phyloP scores from a whole-genome alignment of 2,329 filamentous ascomycete species.

The Ramularia collo-cygni region DNA sequence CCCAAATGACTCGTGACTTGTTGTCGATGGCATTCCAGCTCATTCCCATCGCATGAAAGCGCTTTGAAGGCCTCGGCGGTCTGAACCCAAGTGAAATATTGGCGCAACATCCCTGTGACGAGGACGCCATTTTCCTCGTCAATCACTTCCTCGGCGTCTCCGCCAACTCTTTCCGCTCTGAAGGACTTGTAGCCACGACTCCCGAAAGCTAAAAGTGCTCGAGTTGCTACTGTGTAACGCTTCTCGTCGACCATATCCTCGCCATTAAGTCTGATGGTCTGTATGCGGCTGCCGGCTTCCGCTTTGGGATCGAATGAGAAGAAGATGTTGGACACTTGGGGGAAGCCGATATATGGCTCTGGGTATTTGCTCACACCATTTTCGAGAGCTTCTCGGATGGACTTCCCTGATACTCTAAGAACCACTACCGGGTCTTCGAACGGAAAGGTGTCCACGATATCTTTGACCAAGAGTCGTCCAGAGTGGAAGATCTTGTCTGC shows the following conservation, averaged over 20 bases:
- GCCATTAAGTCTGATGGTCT: slow-evolving; percentile 53
- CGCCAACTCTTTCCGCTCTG: slow-evolving; percentile 65
- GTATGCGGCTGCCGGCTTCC: slow-evolving; percentile 54
- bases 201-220: slow-evolving; percentile 78
- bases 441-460: slow-evolving; percentile 49
- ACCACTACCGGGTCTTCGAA: slow-evolving; percentile 83
- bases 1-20: slow-evolving; percentile 28
- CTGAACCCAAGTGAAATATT: slow-evolving; percentile 80
- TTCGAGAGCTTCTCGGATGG: slow-evolving; percentile 67
- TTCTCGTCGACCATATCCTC: slow-evolving; percentile 55
- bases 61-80: slow-evolving; percentile 2
- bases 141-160: slow-evolving; percentile 66
- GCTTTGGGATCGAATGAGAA: slow-evolving; percentile 62
- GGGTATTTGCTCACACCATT: slow-evolving; percentile 73
- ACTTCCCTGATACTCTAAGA: slow-evolving; percentile 60
- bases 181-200: slow-evolving; percentile 67
- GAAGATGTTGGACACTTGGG: slow-evolving; percentile 73
- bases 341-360: slow-evolving; percentile 69
- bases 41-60: neutral
- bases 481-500: slow-evolving; percentile 81
- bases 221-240: slow-evolving; percentile 65
- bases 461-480: slow-evolving; percentile 62
- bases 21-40: neutral
- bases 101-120: slow-evolving; percentile 76
- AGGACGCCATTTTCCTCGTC: slow-evolving; percentile 78